A percentile compares a stretch with the other conserved stretches of the same genome.
Conservation (phyloP, 1,284 basidiomycete genomes). For the Tranzscheliella williamsii region DNA sequence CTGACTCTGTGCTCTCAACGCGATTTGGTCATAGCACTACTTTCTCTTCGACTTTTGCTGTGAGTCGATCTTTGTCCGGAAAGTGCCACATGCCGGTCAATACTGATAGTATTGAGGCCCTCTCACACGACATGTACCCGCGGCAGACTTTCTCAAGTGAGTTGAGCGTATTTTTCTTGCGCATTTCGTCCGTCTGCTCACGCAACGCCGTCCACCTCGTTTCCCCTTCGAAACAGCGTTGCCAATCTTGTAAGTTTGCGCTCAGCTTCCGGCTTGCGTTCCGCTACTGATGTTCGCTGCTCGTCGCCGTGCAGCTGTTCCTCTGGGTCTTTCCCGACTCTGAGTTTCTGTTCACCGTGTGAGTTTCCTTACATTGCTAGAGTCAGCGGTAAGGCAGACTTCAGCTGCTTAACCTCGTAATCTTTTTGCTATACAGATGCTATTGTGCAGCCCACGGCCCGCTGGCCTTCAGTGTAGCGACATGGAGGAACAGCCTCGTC, state of each 20-base stretch:
- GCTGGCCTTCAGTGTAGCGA: conserved; percentile 87
- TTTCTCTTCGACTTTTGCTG: conserved; percentile 74
- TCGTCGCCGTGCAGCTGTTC: conserved; percentile 15
- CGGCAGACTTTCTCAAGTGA: not conserved
- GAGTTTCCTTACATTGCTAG: not conserved
- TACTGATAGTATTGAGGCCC: no score
- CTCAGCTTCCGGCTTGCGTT: not conserved
- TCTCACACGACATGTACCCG: no score
- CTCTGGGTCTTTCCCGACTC: conserved; percentile 47
- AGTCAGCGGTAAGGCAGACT: no score
- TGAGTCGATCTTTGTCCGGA: not conserved
- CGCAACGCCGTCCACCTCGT: no score
- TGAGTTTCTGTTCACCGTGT: conserved; percentile 47
- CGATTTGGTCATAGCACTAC: conserved; percentile 64
- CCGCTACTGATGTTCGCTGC: not conserved
- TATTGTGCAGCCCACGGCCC: conserved; percentile 65
- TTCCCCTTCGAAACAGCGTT: no score
- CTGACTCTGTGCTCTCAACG: not conserved
- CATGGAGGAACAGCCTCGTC: conserved; percentile 81
- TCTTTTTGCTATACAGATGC: conserved; percentile 9
- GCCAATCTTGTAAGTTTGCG: conserved; percentile 77
- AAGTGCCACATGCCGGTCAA: not conserved
- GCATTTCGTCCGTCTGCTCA: no score
- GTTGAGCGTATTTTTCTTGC: no score
- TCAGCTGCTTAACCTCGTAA: not conserved